Evolutionary conservation across 2,329 filamentous ascomycete species (phyloP), one percentile per base, ranked within the genome.

Genomic region (Pestalotiopsis sp.): DNA sequence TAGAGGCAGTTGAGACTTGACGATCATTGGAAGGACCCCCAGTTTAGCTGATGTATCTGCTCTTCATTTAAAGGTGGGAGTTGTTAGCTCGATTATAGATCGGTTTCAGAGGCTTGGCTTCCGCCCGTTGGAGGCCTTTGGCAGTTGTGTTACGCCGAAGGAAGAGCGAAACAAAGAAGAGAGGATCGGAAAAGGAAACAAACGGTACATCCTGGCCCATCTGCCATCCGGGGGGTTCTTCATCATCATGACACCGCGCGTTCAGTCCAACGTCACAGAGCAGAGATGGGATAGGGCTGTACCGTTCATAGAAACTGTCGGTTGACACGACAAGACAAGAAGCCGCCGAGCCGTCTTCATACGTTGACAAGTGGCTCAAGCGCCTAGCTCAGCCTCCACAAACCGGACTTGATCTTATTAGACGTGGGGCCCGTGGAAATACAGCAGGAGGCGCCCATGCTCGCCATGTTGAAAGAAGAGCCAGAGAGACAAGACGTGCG

Each of bases 301-400:
- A 9, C 31, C 6, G 31, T 36, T 36, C 31, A 36, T 36, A 52
- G 45, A 52, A n/a, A n/a, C 45, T 52, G 45, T 27, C 20, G 45
- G 45, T 52, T n/a, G 45, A n/a, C 45, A 20, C 20, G 17, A 14
- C 13, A 49, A 49, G 41, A 14, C 31, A 36, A 36, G 31, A 13
- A 58, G 17, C 25, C 23, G 57, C 14, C 57, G 12, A 17, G 14
- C 20, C 27, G 60, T 27, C 27, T 23, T 57, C 12, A 17, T 31
- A 66, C 36, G 36, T 57, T 41, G 20, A n/a, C 52, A 59, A 62
- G 52, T 68, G 63, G 67, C 67, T 68, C 63, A 60, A 57, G 27
- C 52, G 63, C 64, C 25, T 20, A 61, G 68, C 68, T 69, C 65
- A 66, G 68, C 68, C 68, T 69, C 68, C 68, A 69, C 68, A 66